phyloP scores from a whole-genome alignment of 495 filamentous ascomycete genomes.

The Trichoderma orchidacearum region DNA sequence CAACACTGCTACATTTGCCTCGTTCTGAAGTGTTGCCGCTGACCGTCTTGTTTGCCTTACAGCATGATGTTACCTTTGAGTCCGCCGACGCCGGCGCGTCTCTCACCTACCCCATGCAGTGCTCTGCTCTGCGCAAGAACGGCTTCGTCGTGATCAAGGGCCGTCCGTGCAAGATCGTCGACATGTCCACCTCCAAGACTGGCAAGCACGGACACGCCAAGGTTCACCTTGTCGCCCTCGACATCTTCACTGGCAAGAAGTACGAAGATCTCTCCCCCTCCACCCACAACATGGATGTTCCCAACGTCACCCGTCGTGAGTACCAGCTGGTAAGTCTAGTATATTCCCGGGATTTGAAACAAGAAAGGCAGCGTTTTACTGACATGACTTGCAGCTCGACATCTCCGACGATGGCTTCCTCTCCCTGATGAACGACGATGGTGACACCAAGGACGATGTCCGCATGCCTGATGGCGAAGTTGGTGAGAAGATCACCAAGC shows the following conservation, averaged over 20 bases:
- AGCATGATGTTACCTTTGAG: slow-evolving; percentile 90
- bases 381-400: slow-evolving; percentile 45
- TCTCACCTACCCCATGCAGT: slow-evolving; percentile 91
- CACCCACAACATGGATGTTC: slow-evolving; percentile 99
- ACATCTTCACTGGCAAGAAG: slow-evolving; percentile 99
- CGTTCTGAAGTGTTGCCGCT: not conserved
- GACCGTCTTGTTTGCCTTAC: slow-evolving; percentile 6
- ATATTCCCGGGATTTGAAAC: not conserved
- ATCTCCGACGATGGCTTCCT: slow-evolving; percentile 85
- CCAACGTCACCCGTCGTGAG: slow-evolving; percentile 76
- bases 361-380: not conserved
- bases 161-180: slow-evolving; percentile 99
- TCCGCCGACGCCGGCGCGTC: slow-evolving; percentile 89
- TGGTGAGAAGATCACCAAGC: slow-evolving; percentile 63
- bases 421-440: slow-evolving; percentile 69
- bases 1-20: not conserved
- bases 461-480: slow-evolving; percentile 82
- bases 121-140: slow-evolving; percentile 98
- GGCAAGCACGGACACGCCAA: slow-evolving; percentile 99
- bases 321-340: slow-evolving; percentile 69
- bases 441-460: slow-evolving; percentile 84
- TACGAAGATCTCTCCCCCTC: slow-evolving; percentile 97
- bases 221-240: slow-evolving; percentile 91
- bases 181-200: slow-evolving; percentile 99
- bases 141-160: slow-evolving; percentile 94